Base-by-base conservation (phyloP, 2,329 filamentous ascomycete species). In the Pseudomassariella vexata region DNA sequence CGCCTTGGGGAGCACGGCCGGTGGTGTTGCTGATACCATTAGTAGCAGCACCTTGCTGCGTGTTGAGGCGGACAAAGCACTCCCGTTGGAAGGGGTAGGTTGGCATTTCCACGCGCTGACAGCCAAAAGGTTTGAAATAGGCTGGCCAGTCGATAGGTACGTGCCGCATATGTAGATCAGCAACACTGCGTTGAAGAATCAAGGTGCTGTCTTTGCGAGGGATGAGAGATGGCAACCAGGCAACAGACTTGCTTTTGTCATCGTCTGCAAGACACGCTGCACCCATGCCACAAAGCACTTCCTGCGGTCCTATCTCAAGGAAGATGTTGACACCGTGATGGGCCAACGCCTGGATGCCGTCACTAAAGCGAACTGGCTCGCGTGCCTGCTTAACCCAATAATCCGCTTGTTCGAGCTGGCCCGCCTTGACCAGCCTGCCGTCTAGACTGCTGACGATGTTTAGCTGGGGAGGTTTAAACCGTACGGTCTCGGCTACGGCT, bases 81-180 rank as follows among this genome's bases (percentile, higher is more conserved):
- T 40, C 30, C 5, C 49, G 42, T 23, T 54, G 50, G 34, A 57
- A 57, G 14, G 50, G 47, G 29, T 57, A 56, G 2, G 52, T 53
- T 9, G 54, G 52, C 19, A 56, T 36, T 19, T 42, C 26, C n/a
- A 56, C 43, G 4, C 49, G 40, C 14, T 37, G 37, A 28, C 44
- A 53, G 28, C 32, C 39, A 34, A 49, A 49, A 4, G 49, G 47
- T 14, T 38, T 24, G 32, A 54, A 55, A 37, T 51, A 55, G 20
- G 41, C 45, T 6, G 18, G 12, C 55, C 54, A 59, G 35, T 55
- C 35, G n/a, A 58, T 35, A 3, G 31, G 17, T 8, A 52, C 38
- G 23, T 49, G 37, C 5, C 42, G 41, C 24, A 39, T 15, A 39
- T 57, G 47, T n/a, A 56, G 40, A 12, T 45, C 28, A 3, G 35